Base-by-base conservation (phyloP, 129 eudicot species). In the Artemisia argyi region DNA sequence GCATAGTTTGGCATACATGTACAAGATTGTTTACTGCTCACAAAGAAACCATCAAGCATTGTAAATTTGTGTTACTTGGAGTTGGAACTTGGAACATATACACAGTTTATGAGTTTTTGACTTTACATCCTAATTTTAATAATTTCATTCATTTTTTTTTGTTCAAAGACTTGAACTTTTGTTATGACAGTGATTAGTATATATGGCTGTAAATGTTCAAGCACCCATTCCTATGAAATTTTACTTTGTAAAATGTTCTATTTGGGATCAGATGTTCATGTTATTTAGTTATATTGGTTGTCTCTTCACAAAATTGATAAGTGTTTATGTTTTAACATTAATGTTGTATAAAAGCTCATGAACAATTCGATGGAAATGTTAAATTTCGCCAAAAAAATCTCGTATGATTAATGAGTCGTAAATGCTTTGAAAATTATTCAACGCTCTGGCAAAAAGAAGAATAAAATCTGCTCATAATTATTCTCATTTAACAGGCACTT, bases 371-470 rank as follows among this genome's bases (percentile, higher is more conserved):
- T 49, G 66, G 42, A 50, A 73, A 64, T 74, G 47, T 46, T 68
- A 68, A 52, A 44, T 44, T 68, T 74, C 46, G 70, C 76, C 24
- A 71, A 74, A 61, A 58, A 28, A 5, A 14, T 0, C 9, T 18
- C 13, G 14, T 69, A 67, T 42, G 32, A 54, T 17, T 13, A 74
- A 51, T 61, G 72, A 44, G 7, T 67, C 16, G 19, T 42, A 28
- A 18, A 7, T 42, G 61, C 19, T 11, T 54, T 44, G 83, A 69
- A 80, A 74, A 54, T 68, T 63, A 50, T 24, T 61, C 4, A 78
- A 78, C 71, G 72, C 66, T 11, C 18, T 17, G 28, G 55, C 77
- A 22, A 44, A 51, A 71, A 24, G 67, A 54, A 78, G 77, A 62
- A 78, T 64, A 24, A 52, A 70, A 35, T 77, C 7, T 10, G 19